phyloP scores from a whole-genome alignment of 2,329 filamentous ascomycete species.

The Xylaria multiplex region DNA sequence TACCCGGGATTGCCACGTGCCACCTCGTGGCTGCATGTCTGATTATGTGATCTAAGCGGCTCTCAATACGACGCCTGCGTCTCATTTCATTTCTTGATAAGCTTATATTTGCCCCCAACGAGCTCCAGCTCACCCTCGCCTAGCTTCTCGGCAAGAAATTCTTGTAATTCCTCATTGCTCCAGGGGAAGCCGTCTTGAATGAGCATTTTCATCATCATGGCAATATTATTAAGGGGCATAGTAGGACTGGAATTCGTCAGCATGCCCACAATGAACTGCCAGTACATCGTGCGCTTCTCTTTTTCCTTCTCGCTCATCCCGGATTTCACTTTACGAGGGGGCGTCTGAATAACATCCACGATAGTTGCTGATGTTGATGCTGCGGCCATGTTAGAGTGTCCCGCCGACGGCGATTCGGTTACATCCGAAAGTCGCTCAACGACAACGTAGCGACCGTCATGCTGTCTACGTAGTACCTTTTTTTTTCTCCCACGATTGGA shows the following conservation, averaged over 20 bases:
- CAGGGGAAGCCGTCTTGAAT: slow-evolving; percentile 89
- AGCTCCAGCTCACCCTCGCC: slow-evolving; percentile 74
- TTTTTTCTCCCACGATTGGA: slow-evolving; percentile 79
- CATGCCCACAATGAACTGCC: slow-evolving; percentile 95
- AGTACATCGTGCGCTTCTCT: slow-evolving; percentile 74
- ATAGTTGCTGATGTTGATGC: slow-evolving; percentile 37
- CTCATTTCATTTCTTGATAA: slow-evolving; percentile 64
- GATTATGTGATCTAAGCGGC: slow-evolving; percentile 25
- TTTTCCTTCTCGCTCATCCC: slow-evolving; percentile 72
- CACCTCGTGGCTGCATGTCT: slow-evolving; percentile 14
- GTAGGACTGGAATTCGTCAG: slow-evolving; percentile 85
- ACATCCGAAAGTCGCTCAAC: slow-evolving; percentile 68
- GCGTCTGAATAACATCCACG: slow-evolving; percentile 48
- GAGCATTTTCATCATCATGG: slow-evolving; percentile 95
- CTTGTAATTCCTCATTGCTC: slow-evolving; percentile 86
- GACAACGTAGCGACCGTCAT: slow-evolving; percentile 70
- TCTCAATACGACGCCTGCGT: slow-evolving; percentile 18
- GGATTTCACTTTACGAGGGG: slow-evolving; percentile 60
- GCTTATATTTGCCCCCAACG: slow-evolving; percentile 75
- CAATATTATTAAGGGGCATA: slow-evolving; percentile 83
- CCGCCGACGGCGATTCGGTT: slow-evolving; percentile 41
- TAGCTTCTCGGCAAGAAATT: slow-evolving; percentile 84
- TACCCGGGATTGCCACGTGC: slow-evolving; percentile 12
- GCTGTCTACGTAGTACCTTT: slow-evolving; percentile 68
- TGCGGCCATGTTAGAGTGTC: slow-evolving; percentile 39